Conservation (phyloP, 768 basidiomycete genomes). For the Kwoniella newhampshirensis region DNA sequence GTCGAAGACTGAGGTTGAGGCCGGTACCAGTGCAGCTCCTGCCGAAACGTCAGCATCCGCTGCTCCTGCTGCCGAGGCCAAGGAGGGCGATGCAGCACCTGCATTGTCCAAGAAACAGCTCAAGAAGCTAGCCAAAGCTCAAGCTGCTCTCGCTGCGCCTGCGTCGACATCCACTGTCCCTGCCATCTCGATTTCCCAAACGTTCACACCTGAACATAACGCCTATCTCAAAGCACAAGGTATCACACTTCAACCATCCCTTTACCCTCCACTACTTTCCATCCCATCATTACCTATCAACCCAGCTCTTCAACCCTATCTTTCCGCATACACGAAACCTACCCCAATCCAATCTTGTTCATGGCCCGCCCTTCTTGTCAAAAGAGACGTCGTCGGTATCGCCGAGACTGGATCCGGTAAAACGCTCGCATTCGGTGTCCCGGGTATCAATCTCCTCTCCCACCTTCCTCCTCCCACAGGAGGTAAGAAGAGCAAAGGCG, state of each 20-base stretch:
- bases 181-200: slow-evolving; percentile 39
- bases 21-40: slow-evolving; percentile 11
- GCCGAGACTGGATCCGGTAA: slow-evolving; percentile 94
- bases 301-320: slow-evolving; percentile 62
- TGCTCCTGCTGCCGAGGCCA: slow-evolving; percentile 5
- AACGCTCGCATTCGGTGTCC: slow-evolving; percentile 92
- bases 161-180: slow-evolving; percentile 26
- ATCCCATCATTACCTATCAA: slow-evolving; percentile 73
- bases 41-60: slow-evolving; percentile 9
- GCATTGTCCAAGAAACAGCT: slow-evolving; percentile 30
- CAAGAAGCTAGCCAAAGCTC: slow-evolving; percentile 38
- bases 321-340: slow-evolving; percentile 75
- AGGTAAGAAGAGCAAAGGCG: slow-evolving; percentile 35
- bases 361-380: slow-evolving; percentile 82
- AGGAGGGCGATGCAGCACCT: slow-evolving; percentile 2
- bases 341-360: slow-evolving; percentile 95
- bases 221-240: slow-evolving; percentile 70
- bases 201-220: slow-evolving; percentile 57
- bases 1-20: slow-evolving; percentile 4
- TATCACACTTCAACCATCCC: slow-evolving; percentile 65
- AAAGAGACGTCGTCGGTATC: slow-evolving; percentile 78
- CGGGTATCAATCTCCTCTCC: slow-evolving; percentile 69
- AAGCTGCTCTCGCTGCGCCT: slow-evolving; percentile 22
- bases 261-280: slow-evolving; percentile 66
- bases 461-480: slow-evolving; percentile 43